A percentile compares a stretch with the other conserved stretches of the same genome.
These are phyloP conservation scores for Fusarium sp. DNA, from an alignment of 2,329 filamentous ascomycete species.

Conservation along the genomic window DNA sequence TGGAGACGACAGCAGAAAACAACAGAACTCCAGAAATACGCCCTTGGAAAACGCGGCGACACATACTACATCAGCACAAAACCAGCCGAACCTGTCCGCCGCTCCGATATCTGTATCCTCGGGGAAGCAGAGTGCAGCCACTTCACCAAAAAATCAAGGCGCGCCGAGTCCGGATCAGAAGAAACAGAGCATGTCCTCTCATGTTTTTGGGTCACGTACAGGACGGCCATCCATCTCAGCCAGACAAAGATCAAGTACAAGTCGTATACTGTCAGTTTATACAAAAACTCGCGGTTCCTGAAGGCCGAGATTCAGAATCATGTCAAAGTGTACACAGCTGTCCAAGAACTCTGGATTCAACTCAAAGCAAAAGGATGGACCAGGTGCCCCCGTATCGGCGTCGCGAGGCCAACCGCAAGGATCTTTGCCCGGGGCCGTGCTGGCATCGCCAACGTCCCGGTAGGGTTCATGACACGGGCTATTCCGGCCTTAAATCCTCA, in stretches of 20 bases:
- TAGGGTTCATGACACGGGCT: conserved; percentile 10
- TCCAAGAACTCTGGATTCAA: neutral
- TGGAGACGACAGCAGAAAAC: neutral
- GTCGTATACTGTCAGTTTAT: conserved; percentile 10
- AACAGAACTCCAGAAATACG: neutral
- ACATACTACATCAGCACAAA: conserved; percentile 2
- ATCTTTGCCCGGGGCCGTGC: neutral
- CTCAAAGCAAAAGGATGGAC: neutral
- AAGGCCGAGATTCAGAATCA: conserved; percentile 7
- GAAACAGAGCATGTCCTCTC: neutral
- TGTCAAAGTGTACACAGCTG: neutral
- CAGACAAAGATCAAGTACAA: neutral
- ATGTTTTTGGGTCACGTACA: neutral
- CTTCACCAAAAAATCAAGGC: neutral
- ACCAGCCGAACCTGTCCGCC: neutral
- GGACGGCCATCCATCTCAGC: neutral
- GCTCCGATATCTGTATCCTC: neutral
- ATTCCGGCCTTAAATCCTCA: conserved; percentile 8
- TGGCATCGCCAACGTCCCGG: neutral
- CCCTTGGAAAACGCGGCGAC: neutral
- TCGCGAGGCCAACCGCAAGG: conserved; percentile 1
- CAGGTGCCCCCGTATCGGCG: neutral
- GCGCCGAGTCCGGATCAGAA: neutral
- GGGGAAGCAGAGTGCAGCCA: neutral
- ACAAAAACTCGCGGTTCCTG: neutral